Evolutionary conservation across 768 basidiomycete species (phyloP), one percentile per base, ranked within the genome.

Genomic region (Agaricus sinodeliciosus): DNA sequence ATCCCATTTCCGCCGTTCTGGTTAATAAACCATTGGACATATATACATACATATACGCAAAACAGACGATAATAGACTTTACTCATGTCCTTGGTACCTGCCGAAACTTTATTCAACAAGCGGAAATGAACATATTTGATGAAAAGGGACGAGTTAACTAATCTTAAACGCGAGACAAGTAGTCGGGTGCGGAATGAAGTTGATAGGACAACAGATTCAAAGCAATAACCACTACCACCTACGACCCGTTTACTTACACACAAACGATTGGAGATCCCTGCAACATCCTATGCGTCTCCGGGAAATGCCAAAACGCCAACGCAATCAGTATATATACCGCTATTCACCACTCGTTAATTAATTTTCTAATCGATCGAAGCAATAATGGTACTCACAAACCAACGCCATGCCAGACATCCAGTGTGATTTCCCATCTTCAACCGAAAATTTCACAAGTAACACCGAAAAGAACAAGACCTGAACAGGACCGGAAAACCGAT

Each of bases 391-490:
- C 65, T 49, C 50, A 69, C 68, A 66, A 11, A 72, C 67, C 16
- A 73, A 58, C 8, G 66, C 67, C 27, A 71, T 57, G 4, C 71
- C 71, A 56, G 74, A 75, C 62, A 75, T 70, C 75, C 75, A 77
- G 46, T 74, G 72, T 19, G 73, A 70, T 58, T 74, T 76, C 16
- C 75, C 76, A 42, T 75, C 67, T 58, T 74, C 77, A 5, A 76
- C 66, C 15, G 69, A 68, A 34, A 76, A 76, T 59, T 70, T 74
- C 44, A 71, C 72, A 28, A 76, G 61, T 18, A 72, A 55, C 12
- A 72, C 72, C 18, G 71, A 68, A 49, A 74, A 68, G 60, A 72
- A 73, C 43, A 72, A 51, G 8, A 69, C 65, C 67, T 67, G 52
- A 5, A 12, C 28, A 28, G 9, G 5, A 5, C 9, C 28, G 9